Evolutionary conservation across 225 moss, liverwort and hornwort species (phyloP), one percentile per base, ranked within the genome.

Genomic region (Lunularia cruciata): DNA sequence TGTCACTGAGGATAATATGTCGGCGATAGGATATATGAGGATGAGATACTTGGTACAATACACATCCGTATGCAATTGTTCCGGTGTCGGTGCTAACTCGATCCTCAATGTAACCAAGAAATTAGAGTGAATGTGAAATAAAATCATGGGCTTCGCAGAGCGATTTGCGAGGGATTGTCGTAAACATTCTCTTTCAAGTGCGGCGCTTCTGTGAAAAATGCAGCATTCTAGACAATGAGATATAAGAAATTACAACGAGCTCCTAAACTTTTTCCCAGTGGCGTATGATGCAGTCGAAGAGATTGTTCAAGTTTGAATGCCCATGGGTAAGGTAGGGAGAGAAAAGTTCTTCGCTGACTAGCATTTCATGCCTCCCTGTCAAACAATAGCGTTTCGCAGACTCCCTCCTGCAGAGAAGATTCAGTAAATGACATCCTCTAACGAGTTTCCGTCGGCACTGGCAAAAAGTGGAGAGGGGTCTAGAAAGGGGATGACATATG

Each of bases 401-500:
- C 31, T 57, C 49, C 37, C 70, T 65, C 56, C 70, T 4, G 70
- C 15, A 53, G 65, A 48, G 45, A 71, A 13, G 54, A 23, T 58
- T 58, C 65, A 23, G 37, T 68, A 68, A 62, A 10, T 1, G 31
- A 59, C 72, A 71, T 26, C 23, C 22, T 27, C 66, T 67, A 72
- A 27, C 28, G 59, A 38, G 60, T 72, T 13, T 60, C 71, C 72
- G 32, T 70, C 52, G 37, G 58, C 72, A 65, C 30, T 18, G 46
- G 55, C n/a, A 39, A 25, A 58, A 30, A 20, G 59, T 49, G 71
- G 53, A 67, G 8, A 66, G 28, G 22, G 32, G 34, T 71, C 57
- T 72, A 77, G 23, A 61, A 33, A 33, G 45, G 25, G 49, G n/a
- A 60, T 66, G 32, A 52, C 22, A 37, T 60, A 71, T 59, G 65